Base-by-base conservation (phyloP, 108 stramenopile species). In the Pseudonitzschia multiseries region DNA sequence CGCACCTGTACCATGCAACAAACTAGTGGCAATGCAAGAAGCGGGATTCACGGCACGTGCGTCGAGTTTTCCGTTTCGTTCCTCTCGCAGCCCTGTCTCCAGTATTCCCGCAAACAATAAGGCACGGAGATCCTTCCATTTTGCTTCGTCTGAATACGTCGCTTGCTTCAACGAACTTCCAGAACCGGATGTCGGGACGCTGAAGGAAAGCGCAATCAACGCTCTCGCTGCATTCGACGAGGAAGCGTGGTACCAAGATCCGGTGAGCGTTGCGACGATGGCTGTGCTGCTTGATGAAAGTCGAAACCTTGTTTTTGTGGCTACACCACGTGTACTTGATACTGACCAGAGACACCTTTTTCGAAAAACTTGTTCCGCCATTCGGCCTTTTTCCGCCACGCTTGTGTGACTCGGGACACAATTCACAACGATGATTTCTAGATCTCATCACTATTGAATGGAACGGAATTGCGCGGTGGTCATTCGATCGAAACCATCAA, bases 111-210 rank as follows among this genome's bases (percentile, higher is more conserved):
- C 5, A 4, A 20, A 20, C 20, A 70, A 60, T 1, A 74, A 52
- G 75, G 36, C 36, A 36, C 2, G 36, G 36, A 36, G 36, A 6
- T 76, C 76, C 4, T 93, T 88, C 72, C 86, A 93, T 65, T 94
- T 94, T 81, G 93, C 85, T 18, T 90, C 90, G 14, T 67, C 84
- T 10, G 78, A 83, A 51, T 94, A 94, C 65, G 79, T 81, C 5
- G 68, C 77, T 26, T 79, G 85, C 81, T 94, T 94, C 65, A 69
- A 72, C 21, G 81, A 83, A 50, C 63, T 90, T 31, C 90, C 93
- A 2, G 66, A n/a, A 15, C 81, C 87, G 14, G 79, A 90, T 61
- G 65, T 77, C 44, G 78, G 36, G 10, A 72, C 64, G 21, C 68
- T 94, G n/a, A 79, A 85, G 17, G 33, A 69, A 26, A 79, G 81